phyloP scores from a whole-genome alignment of 306 rosid genomes.

The Rosa rugosa region DNA sequence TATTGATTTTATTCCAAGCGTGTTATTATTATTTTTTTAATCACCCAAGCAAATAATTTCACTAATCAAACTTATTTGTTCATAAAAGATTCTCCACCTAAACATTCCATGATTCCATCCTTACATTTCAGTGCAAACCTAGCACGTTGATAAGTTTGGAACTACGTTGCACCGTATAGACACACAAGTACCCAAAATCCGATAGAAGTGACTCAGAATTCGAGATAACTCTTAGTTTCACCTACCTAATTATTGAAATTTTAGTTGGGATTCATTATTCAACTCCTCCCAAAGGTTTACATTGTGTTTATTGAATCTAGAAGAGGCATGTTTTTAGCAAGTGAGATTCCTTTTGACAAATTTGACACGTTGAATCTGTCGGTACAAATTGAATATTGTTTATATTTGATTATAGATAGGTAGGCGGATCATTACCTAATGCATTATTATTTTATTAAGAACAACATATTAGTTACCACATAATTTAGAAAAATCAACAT shows the following conservation, averaged over 20 bases:
- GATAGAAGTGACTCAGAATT: background rate
- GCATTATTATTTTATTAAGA: background rate
- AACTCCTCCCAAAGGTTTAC: background rate
- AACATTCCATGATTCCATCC: no score
- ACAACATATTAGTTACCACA: background rate
- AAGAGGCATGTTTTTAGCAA: background rate
- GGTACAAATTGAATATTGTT: background rate
- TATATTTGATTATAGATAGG: background rate
- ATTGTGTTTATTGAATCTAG: background rate
- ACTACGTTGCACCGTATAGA: no score
- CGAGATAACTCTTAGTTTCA: background rate
- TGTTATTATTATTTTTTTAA: no score
- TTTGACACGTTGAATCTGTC: background rate
- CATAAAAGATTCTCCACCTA: no score
- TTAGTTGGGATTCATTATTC: background rate
- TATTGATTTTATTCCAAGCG: no score
- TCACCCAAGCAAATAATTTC: no score
- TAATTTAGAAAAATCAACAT: background rate
- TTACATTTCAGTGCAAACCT: no score
- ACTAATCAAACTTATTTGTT: no score
- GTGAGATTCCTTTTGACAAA: background rate
- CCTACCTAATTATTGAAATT: background rate
- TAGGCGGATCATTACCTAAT: slow-evolving; percentile 5
- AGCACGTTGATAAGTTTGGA: no score
- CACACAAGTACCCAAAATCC: no score